Conservation (phyloP, 2,329 filamentous ascomycete species). For the Mariannaea sp. region DNA sequence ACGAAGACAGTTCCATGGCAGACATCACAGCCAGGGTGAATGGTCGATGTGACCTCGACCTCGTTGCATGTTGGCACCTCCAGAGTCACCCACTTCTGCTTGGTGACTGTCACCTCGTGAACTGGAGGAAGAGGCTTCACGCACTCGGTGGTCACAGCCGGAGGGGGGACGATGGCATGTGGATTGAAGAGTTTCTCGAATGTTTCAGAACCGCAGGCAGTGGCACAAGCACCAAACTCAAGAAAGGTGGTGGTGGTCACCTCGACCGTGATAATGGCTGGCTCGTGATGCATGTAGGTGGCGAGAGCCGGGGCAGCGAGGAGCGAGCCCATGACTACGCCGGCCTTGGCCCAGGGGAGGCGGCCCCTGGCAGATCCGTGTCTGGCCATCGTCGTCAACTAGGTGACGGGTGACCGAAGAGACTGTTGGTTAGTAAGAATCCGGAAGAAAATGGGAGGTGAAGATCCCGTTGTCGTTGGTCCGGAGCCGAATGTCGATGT, state of each 20-base stretch:
- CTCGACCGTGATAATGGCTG: slow-evolving; percentile 15
- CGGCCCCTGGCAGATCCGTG: slow-evolving; percentile 11
- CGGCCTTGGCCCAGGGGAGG: slow-evolving; percentile 18
- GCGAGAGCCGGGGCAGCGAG: slow-evolving; percentile 20
- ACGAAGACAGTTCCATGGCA: slow-evolving; percentile 34
- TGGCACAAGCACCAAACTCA: slow-evolving; percentile 19
- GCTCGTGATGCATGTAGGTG: slow-evolving; percentile 1
- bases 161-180: background rate
- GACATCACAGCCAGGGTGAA: slow-evolving; percentile 26
- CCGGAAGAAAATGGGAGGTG: background rate
- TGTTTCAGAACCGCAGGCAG: background rate
- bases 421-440: too few species aligned
- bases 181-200: slow-evolving; percentile 2
- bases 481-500: slow-evolving; percentile 1
- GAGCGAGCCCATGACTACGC: slow-evolving; percentile 19
- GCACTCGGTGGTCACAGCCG: background rate
- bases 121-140: background rate
- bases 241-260: slow-evolving; percentile 19
- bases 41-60: slow-evolving; percentile 28
- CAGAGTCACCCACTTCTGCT: slow-evolving; percentile 26
- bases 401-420: background rate
- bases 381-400: slow-evolving; percentile 5
- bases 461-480: background rate
- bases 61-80: slow-evolving; percentile 31
- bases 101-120: background rate